Evolutionary conservation across 176 grass and related monocot species (phyloP).

Genomic region (Zizania latifolia): DNA sequence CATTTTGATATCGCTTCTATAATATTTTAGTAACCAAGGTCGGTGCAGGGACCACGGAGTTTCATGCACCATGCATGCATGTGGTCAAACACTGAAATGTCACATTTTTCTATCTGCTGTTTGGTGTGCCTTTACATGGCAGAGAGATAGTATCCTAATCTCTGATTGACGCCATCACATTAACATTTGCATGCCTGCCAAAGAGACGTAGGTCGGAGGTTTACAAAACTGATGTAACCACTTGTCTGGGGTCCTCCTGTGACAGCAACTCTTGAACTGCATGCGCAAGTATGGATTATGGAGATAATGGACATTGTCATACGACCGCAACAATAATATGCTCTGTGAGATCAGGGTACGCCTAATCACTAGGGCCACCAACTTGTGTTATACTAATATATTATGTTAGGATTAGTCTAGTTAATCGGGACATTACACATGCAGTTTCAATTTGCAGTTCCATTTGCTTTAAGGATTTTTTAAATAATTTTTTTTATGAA

Average conservation of each 20-base stretch:
- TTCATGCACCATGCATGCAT: constrained; percentile 4
- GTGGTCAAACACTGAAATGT: constrained; percentile 25
- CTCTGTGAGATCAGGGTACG: background rate
- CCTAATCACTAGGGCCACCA: background rate
- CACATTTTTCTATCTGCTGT: constrained; percentile 24
- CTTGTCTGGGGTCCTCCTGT: constrained; percentile 5
- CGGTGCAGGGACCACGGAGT: constrained; percentile 23
- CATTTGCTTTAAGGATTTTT: too few relatives aligned
- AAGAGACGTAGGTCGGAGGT: constrained; percentile 11
- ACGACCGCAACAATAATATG: background rate
- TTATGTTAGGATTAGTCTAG: background rate
- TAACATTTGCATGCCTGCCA: background rate
- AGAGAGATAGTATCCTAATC: background rate
- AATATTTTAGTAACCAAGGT: constrained; percentile 34
- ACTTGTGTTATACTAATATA: background rate
- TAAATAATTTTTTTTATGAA: too few relatives aligned
- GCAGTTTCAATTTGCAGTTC: background rate
- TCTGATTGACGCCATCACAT: background rate
- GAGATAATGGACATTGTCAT: constrained; percentile 8
- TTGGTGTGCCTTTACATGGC: constrained; percentile 21
- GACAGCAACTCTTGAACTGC: constrained; percentile 30
- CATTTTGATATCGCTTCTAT: constrained; percentile 22
- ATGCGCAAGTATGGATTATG: too few relatives aligned
- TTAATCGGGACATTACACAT: background rate
- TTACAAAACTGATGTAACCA: background rate